A percentile compares a stretch with the other conserved stretches of the same genome.
These are phyloP conservation scores for Ceratobasidium sp. DNA, from an alignment of 1,284 basidiomycete species.

Conservation along the genomic window DNA sequence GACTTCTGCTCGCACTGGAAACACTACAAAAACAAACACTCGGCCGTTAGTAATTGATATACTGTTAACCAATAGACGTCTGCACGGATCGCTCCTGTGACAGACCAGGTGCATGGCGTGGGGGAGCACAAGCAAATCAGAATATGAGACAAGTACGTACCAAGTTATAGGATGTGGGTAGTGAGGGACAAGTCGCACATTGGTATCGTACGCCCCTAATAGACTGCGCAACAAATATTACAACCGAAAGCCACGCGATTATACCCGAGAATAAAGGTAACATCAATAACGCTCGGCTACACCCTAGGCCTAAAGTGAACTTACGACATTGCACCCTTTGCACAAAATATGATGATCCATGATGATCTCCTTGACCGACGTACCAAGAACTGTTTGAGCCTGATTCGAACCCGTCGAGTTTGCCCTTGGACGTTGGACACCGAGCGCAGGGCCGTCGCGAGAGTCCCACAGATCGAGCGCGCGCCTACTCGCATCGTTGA, in stretches of 20 bases:
- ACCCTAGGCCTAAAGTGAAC: not conserved
- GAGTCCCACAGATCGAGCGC: constrained; percentile 79
- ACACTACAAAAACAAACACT: constrained; percentile 62
- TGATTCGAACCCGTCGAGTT: constrained; percentile 67
- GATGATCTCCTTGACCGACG: constrained; percentile 44
- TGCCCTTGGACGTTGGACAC: constrained; percentile 47
- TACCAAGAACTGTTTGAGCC: constrained; percentile 67
- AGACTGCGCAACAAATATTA: constrained; percentile 51
- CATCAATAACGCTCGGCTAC: constrained; percentile 1
- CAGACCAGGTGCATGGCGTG: not conserved
- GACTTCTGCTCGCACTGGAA: constrained; percentile 76
- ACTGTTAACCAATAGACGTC: not conserved
- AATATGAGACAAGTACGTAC: constrained; percentile 52
- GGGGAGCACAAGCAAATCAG: not conserved
- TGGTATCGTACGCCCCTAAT: constrained; percentile 77
- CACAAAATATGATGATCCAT: constrained; percentile 65
- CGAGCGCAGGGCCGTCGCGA: constrained; percentile 65
- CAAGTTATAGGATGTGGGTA: constrained; percentile 65
- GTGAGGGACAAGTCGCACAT: constrained; percentile 76
- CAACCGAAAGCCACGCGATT: not conserved
- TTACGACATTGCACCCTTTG: constrained; percentile 55
- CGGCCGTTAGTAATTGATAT: constrained; percentile 8
- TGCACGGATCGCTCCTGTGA: not conserved
- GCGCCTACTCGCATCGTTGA: constrained; percentile 73
- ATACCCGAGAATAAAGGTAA: too few species aligned